These are phyloP conservation scores for Rosellinia necatrix DNA, from an alignment of 2,329 filamentous ascomycete genomes.

Conservation along the genomic window DNA sequence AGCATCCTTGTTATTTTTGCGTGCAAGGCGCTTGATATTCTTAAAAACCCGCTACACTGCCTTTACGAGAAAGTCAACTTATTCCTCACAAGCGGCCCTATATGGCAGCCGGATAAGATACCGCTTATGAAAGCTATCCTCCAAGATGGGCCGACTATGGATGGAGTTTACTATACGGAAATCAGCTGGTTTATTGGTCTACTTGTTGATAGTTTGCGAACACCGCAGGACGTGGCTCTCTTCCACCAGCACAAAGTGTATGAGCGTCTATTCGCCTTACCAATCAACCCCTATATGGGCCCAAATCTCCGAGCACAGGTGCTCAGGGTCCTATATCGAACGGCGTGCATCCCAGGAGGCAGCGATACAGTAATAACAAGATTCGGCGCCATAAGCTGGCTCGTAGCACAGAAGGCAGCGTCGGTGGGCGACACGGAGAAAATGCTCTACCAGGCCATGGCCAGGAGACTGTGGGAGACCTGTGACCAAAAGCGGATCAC, in stretches of 20 bases:
- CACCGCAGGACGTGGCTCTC: constrained; percentile 36
- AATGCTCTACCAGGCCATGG: constrained; percentile 36
- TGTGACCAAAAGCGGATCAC: constrained; percentile 40
- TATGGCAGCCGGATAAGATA: constrained; percentile 75
- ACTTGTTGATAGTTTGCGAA: constrained; percentile 39
- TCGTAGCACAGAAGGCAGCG: constrained; percentile 35
- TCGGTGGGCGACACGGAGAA: constrained; percentile 29
- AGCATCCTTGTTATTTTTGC: constrained; percentile 79
- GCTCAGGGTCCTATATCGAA: constrained; percentile 37
- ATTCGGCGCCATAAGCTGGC: constrained; percentile 40
- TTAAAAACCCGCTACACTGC: constrained; percentile 77
- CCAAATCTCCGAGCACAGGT: constrained; percentile 36
- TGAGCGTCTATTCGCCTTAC: constrained; percentile 52
- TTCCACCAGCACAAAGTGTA: constrained; percentile 51
- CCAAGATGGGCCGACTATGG: constrained; percentile 51
- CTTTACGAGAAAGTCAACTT: constrained; percentile 86
- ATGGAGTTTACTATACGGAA: constrained; percentile 41
- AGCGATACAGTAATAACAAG: constrained; percentile 42
- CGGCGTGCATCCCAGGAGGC: constrained; percentile 38
- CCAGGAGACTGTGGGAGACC: constrained; percentile 36
- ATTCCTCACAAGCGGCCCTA: constrained; percentile 77
- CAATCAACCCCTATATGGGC: constrained; percentile 38
- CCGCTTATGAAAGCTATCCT: constrained; percentile 70
- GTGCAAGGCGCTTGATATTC: constrained; percentile 68
- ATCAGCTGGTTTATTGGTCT: constrained; percentile 41